These are phyloP conservation scores for Biscutella laevigata DNA, from an alignment of 441 rosid genomes.

Conservation along the genomic window DNA sequence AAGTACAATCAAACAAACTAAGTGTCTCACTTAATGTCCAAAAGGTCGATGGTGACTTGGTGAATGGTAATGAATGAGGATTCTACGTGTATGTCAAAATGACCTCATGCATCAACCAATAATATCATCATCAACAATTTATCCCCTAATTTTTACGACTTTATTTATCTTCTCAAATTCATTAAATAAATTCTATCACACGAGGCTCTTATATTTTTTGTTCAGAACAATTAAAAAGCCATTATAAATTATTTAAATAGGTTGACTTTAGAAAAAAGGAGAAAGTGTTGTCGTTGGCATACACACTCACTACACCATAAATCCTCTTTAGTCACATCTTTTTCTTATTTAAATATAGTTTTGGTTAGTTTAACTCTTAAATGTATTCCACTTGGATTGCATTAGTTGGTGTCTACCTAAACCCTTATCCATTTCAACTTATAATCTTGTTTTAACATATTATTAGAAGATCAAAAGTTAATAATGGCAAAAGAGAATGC, in stretches of 20 bases:
- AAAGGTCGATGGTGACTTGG: slow-evolving; percentile 1
- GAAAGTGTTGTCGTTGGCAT: slow-evolving; percentile 23
- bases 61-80: slow-evolving; percentile 23
- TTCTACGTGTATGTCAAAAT: slow-evolving; percentile 16
- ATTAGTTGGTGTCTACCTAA: slow-evolving; percentile 9
- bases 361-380: slow-evolving; percentile 12
- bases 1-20: not conserved
- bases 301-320: slow-evolving; percentile 20
- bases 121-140: too few relatives aligned
- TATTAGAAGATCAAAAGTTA: slow-evolving; percentile 4
- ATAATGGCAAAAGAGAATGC: slow-evolving; percentile 2
- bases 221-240: slow-evolving; percentile 1
- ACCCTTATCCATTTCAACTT: slow-evolving; percentile 19
- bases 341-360: not conserved
- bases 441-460: not conserved
- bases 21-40: slow-evolving; percentile 20
- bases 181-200: not conserved
- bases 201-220: not conserved
- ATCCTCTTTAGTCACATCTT: not conserved
- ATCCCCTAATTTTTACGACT: not conserved
- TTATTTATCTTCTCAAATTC: not conserved
- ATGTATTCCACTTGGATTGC: slow-evolving; percentile 28
- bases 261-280: slow-evolving; percentile 28
- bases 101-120: slow-evolving; percentile 20
- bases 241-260: not conserved